Evolutionary conservation across 2,329 filamentous ascomycete species (phyloP), one percentile per base, ranked within the genome.

Genomic region (Allantophomopsis cytisporea): DNA sequence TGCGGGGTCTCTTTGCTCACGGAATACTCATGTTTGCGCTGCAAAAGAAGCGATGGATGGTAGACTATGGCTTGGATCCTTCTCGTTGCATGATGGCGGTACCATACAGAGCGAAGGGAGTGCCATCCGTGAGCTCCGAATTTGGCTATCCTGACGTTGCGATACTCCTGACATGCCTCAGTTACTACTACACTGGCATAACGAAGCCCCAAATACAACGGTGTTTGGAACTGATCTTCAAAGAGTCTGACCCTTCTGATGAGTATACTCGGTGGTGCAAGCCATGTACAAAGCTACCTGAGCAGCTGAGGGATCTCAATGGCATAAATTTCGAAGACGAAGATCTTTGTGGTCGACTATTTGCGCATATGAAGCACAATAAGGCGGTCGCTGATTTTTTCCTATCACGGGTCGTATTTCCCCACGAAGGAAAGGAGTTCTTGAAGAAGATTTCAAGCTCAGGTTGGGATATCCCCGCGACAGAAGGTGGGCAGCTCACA

Each of bases 381-480:
- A 79, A 76, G 43, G 56, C 52, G 0, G 62, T 61, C 0, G 64
- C 85, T 2, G 72, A 87, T 44, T 85, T 76, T 45, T 87, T 71
- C 48, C 53, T 88, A 0, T 54, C 57, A 0, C 53, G 63, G 5
- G 50, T 77, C 0, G 68, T 80, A 0, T 84, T 84, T 44, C 65
- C 76, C 0, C 73, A 65, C 23, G 69, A 78, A 16, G 66, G 73
- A 43, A 75, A 68, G 16, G 71, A 82, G 42, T 85, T 82, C 36
- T 68, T 70, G 0, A 40, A 64, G 7, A 84, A 83, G 43, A 55
- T 85, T 0, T 75, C 72, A 0, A 66, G 74, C 0, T 83, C 78
- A 0, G 79, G 76, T 0, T 85, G 79, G 80, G 77, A 85, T 43
- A 58, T 84, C 14, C n/a, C n/a, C n/a, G 73, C 60, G 1, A 51